Evolutionary conservation across 306 rosid species (phyloP).

Genomic region (Begonia peltatifolia): DNA sequence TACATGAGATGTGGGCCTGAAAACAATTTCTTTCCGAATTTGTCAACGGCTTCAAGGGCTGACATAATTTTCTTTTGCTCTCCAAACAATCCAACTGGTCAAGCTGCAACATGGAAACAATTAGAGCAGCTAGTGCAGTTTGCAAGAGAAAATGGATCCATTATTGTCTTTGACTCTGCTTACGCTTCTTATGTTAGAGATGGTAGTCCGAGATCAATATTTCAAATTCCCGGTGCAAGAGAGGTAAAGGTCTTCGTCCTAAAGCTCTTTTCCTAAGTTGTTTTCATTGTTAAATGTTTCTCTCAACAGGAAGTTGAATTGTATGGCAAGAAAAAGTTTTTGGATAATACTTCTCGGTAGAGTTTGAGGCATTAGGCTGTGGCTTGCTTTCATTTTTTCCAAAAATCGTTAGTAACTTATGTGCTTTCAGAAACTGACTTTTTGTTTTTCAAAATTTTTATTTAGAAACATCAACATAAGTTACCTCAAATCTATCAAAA

Average conservation of each 20-base stretch:
- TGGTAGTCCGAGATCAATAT: slow-evolving; percentile 52
- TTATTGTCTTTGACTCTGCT: slow-evolving; percentile 53
- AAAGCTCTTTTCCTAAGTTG: neutral
- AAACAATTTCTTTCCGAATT: slow-evolving; percentile 49
- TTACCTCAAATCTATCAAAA: neutral
- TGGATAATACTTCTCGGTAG: neutral
- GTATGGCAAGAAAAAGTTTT: no score
- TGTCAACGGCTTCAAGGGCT: slow-evolving; percentile 27
- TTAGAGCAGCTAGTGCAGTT: slow-evolving; percentile 37
- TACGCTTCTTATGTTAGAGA: slow-evolving; percentile 51
- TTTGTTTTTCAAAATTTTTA: no score
- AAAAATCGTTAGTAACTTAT: no score
- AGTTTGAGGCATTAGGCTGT: neutral
- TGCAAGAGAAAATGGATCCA: slow-evolving; percentile 57
- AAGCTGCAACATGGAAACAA: slow-evolving; percentile 61
- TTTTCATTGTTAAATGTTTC: neutral
- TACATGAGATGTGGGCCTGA: slow-evolving; percentile 48
- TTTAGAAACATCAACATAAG: no score
- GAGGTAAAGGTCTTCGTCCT: slow-evolving; percentile 20
- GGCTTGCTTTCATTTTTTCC: neutral
- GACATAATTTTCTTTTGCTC: slow-evolving; percentile 68
- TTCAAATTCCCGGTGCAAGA: slow-evolving; percentile 55
- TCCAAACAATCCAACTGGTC: slow-evolving; percentile 79
- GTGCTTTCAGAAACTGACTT: no score
- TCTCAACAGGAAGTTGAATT: no score